Base-by-base conservation (phyloP, 257 asterid genomes). In the Datura wrightii region DNA sequence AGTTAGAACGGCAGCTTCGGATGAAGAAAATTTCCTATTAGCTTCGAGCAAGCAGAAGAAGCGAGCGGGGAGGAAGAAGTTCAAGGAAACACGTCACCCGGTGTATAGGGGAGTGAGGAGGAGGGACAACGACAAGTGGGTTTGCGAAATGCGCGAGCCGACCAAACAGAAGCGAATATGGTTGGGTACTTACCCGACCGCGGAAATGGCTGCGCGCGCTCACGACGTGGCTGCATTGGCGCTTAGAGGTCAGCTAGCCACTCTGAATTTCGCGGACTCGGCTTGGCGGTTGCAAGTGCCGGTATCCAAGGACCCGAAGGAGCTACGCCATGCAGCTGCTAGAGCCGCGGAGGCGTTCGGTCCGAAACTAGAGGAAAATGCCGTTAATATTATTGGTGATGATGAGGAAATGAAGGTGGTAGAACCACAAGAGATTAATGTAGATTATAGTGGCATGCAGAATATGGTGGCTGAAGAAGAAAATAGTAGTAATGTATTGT, bases 121-220 rank as follows among this genome's bases (percentile, higher is more conserved):
- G 18, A 84, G 89, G 59, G 69, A 89, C 59, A 87, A 85, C 1
- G 39, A 54, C 7, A 89, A 82, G 18, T 89, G 91, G 91, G 90
- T 89, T 2, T 89, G 90, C 70, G 91, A 89, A 65, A 36, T 89
- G 1, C 93, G 98, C 1, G 95, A 94, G 69, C 97, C 95, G 0
- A 84, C 8, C 48, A 84, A 85, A 36, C 94, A 94, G 80, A 86
- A 91, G 44, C 82, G 97, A 42, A 85, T 94, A 9, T 94, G 98
- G 98, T 79, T 94, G 0, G 98, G 97, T 58, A 90, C 94, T 1
- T 92, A 91, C 81, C 95, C 90, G 3, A 93, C 95, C 0, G 88
- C 98, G 0, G 97, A 94, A 85, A 94, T 94, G 98, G 98, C 98
- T 0, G 98, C 97, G 1, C 85, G 97, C 2, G 97, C 97, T 1